Evolutionary conservation across 1,284 basidiomycete genomes (phyloP).

Genomic region (Microbotryomycetes sp.): DNA sequence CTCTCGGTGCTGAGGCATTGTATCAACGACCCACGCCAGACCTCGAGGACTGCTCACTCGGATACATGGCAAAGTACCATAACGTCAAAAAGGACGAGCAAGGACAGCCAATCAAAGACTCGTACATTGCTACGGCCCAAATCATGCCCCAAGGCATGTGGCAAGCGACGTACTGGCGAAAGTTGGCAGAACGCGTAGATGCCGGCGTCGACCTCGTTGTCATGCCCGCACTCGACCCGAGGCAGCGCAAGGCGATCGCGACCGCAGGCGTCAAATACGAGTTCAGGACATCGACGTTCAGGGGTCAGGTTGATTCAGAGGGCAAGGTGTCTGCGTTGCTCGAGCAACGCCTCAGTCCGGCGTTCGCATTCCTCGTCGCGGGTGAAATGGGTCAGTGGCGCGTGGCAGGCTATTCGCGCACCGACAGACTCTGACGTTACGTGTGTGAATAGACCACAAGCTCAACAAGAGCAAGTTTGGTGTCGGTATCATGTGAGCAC

Average conservation of each 20-base stretch:
- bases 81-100: slow-evolving; percentile 21
- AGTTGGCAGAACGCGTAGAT: slow-evolving; percentile 92
- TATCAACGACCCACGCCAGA: slow-evolving; percentile 66
- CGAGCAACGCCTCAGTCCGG: slow-evolving; percentile 91
- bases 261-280: slow-evolving; percentile 96
- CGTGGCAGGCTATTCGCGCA: no score
- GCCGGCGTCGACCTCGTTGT: slow-evolving; percentile 92
- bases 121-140: slow-evolving; percentile 88
- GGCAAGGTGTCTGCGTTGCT: slow-evolving; percentile 91
- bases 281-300: slow-evolving; percentile 84
- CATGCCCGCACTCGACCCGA: slow-evolving; percentile 57
- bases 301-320: slow-evolving; percentile 83
- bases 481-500: slow-evolving; percentile 85
- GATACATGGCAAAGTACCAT: slow-evolving; percentile 70
- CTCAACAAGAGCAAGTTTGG: slow-evolving; percentile 89
- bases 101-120: slow-evolving; percentile 19
- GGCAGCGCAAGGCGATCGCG: slow-evolving; percentile 77
- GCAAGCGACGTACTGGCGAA: slow-evolving; percentile 94
- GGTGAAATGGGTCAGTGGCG: slow-evolving; percentile 89
- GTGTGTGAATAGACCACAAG: slow-evolving; percentile 1
- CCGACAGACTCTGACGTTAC: no score
- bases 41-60: slow-evolving; percentile 65
- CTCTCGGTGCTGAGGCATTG: slow-evolving; percentile 83
- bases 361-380: slow-evolving; percentile 86
- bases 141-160: slow-evolving; percentile 76